Evolutionary conservation across 225 moss, liverwort and hornwort genomes (phyloP).

Genomic region (Neckera pumila): DNA sequence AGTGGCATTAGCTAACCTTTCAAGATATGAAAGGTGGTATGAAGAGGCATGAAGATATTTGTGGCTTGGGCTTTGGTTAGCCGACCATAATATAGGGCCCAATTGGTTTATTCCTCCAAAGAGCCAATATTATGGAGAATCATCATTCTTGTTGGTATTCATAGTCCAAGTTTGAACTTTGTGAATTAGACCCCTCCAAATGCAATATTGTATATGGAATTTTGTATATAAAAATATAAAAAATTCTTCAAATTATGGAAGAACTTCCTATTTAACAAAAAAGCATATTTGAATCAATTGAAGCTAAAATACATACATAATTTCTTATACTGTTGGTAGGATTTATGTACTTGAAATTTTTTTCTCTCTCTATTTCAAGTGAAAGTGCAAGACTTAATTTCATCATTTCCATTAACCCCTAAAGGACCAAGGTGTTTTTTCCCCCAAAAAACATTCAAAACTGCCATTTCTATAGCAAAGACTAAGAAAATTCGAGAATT

Average conservation of each 20-base stretch:
- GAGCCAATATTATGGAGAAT: background rate
- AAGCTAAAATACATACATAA: background rate
- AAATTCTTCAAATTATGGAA: background rate
- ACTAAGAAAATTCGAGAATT: too few species aligned
- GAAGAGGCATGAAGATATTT: too few species aligned
- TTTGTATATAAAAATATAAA: background rate
- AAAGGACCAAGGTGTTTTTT: too few species aligned
- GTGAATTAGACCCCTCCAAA: fast-evolving
- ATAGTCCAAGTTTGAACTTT: background rate
- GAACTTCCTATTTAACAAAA: fast-evolving
- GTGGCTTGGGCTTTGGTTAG: fast-evolving
- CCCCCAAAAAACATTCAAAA: too few species aligned
- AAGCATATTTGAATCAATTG: background rate
- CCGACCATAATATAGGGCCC: too few species aligned
- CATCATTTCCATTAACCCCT: background rate
- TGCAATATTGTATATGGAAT: background rate
- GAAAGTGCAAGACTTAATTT: background rate
- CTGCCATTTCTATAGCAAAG: too few species aligned
- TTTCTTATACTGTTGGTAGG: too few species aligned
- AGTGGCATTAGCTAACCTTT: background rate
- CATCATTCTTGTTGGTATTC: background rate
- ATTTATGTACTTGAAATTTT: background rate
- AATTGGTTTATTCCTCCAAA: background rate
- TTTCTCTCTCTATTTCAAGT: background rate
- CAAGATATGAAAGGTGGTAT: background rate